These are phyloP conservation scores for Nemania diffusa DNA, from an alignment of 2,329 filamentous ascomycete genomes.

Conservation along the genomic window DNA sequence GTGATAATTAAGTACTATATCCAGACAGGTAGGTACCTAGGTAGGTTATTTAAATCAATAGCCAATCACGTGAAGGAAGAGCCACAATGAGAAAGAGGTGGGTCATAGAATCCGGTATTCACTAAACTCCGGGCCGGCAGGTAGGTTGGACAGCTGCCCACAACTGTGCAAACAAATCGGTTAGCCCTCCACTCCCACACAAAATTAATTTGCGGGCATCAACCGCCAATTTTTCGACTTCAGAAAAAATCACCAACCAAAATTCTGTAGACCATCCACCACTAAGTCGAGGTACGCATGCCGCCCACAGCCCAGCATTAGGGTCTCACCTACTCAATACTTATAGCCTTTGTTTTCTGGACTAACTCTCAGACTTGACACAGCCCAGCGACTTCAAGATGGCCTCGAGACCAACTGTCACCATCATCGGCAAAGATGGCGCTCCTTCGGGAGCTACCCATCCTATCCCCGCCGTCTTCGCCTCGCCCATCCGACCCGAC, in stretches of 20 bases:
- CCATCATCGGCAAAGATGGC: constrained; percentile 97
- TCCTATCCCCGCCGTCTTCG: constrained; percentile 96
- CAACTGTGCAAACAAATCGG: constrained; percentile 34
- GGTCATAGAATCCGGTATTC: too few relatives aligned
- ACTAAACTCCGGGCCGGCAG: constrained; percentile 10
- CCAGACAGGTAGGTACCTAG: too few relatives aligned
- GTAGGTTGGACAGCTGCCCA: constrained; percentile 8
- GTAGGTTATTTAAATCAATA: too few relatives aligned
- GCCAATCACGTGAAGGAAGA: too few relatives aligned
- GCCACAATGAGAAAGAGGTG: too few relatives aligned
- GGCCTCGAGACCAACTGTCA: constrained; percentile 97
- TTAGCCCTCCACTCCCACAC: constrained; percentile 49
- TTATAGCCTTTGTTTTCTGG: not conserved
- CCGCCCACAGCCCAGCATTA: constrained; percentile 16
- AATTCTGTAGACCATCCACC: constrained; percentile 42
- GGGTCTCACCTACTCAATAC: constrained; percentile 8
- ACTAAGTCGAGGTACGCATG: constrained; percentile 46
- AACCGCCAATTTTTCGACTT: constrained; percentile 37
- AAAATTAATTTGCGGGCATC: constrained; percentile 46
- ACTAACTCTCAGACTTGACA: constrained; percentile 37
- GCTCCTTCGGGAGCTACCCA: constrained; percentile 87
- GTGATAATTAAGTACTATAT: too few relatives aligned
- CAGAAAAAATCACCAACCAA: constrained; percentile 34
- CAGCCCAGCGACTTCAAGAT: constrained; percentile 65
- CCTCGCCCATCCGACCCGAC: constrained; percentile 95